Percentiles rank a stretch among this genome's conserved stretches.
Evolutionary conservation across 1,284 basidiomycete species (phyloP).

Genomic region (Ceratobasidium sp.): DNA sequence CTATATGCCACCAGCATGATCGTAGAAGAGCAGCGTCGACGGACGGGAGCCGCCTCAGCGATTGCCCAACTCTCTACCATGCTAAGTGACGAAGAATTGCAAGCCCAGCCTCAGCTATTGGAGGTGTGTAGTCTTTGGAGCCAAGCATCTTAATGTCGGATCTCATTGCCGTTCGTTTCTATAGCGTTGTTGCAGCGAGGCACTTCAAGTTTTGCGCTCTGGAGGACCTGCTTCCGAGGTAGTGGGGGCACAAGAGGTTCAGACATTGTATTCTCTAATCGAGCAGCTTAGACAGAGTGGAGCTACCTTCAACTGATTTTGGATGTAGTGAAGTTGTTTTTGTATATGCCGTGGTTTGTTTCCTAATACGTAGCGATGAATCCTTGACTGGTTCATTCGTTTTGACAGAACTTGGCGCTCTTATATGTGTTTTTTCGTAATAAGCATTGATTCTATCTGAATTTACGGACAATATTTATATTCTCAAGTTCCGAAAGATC

Average conservation of each 20-base stretch:
- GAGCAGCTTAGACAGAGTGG: background rate
- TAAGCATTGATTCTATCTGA: too few species aligned
- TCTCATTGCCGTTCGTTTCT: background rate
- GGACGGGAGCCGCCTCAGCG: background rate
- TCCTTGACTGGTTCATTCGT: too few species aligned
- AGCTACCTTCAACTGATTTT: background rate
- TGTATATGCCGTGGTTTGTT: too few species aligned
- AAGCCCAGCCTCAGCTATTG: background rate
- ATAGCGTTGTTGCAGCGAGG: slow-evolving; percentile 13
- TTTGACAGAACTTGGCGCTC: too few species aligned
- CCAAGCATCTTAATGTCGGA: background rate
- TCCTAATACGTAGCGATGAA: background rate
- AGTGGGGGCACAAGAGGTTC: background rate
- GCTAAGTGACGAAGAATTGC: background rate
- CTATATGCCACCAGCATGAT: background rate
- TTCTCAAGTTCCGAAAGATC: too few species aligned
- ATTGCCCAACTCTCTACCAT: background rate
- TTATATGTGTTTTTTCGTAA: too few species aligned
- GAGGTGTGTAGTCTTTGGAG: background rate
- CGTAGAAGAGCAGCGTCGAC: background rate
- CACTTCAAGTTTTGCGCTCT: slow-evolving; percentile 1
- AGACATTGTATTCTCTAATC: background rate
- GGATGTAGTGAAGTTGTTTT: background rate
- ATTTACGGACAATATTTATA: too few species aligned
- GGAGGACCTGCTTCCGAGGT: background rate